Base-by-base conservation (phyloP, 2,329 filamentous ascomycete species). In the Claviceps pusilla region DNA sequence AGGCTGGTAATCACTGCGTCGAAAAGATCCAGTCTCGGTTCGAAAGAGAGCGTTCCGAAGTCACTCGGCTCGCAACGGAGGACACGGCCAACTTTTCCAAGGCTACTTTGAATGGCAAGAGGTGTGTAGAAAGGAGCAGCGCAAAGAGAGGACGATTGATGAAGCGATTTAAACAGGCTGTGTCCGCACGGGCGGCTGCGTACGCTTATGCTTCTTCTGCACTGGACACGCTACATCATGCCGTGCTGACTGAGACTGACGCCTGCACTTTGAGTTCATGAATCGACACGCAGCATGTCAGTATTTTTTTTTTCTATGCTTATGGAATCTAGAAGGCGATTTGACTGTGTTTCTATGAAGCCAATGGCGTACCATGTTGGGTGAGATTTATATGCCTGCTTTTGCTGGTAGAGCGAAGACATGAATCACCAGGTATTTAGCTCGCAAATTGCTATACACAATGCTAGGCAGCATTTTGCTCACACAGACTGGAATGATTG, bases 1-100 rank as follows among this genome's bases (percentile, higher is more conserved):
- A 24, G 24, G 53, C 39, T 47, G 55, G 55, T 43, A 52, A 41
- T 16, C 55, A 51, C 24, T 56, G 55, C 46, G 52, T 56, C 7
- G 46, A 52, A 14, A 56, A 48, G 50, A 56, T 56, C 12, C 52
- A 56, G 45, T 46, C 49, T 29, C 55, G 52, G 7, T 56, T 54
- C 28, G 37, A 42, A 12, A 48, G 29, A 47, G 55, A 56, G 45
- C 52, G 55, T 45, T 42, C 11, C 19, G 33, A 19, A 2, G 16
- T 54, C 4, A 31, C 43, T n/a, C 48, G 45, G 10, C 52, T 31
- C 3, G 55, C 55, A 12, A 54, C 24, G 11, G 12, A 50, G 24
- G 24, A 54, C 19, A 45, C 46, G 24, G 35, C 9, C 11, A 43
- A 24, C 7, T 56, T 56, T 46, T 29, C 46, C 19, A 50, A 33